phyloP scores from a whole-genome alignment of 2,329 filamentous ascomycete species.

The Setomelanomma holmii region DNA sequence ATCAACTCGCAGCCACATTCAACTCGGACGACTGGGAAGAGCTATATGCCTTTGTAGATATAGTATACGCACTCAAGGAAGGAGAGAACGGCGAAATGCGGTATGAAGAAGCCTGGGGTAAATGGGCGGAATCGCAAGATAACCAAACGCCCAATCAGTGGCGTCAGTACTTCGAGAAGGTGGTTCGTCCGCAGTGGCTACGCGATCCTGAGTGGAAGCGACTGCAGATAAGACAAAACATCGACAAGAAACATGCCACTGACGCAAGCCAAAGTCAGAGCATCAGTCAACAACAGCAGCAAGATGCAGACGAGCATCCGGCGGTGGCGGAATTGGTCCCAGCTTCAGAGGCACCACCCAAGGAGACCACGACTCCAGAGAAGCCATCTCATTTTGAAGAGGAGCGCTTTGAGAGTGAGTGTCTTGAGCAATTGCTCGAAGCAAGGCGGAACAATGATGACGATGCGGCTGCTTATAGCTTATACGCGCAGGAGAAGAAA shows the following conservation, averaged over 20 bases:
- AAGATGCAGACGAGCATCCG: not conserved
- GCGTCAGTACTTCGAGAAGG: constrained; percentile 45
- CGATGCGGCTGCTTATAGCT: constrained; percentile 21
- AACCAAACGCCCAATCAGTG: constrained; percentile 39
- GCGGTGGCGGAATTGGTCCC: not conserved
- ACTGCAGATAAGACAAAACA: constrained; percentile 24
- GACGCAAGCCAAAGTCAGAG: constrained; percentile 11
- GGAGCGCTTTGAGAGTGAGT: constrained; percentile 12
- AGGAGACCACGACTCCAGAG: not conserved
- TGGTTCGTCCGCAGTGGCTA: constrained; percentile 41
- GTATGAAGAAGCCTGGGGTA: constrained; percentile 33
- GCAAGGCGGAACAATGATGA: constrained; percentile 8
- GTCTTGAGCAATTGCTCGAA: constrained; percentile 8
- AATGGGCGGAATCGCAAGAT: constrained; percentile 25
- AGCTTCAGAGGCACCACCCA: not conserved
- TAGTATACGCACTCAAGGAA: constrained; percentile 15
- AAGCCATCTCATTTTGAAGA: constrained; percentile 7
- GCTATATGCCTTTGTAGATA: constrained; percentile 37
- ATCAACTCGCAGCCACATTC: constrained; percentile 33
- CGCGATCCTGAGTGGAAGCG: constrained; percentile 33
- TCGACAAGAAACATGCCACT: constrained; percentile 15
- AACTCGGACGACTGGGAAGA: constrained; percentile 37
- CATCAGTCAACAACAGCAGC: constrained; percentile 9
- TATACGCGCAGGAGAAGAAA: constrained; percentile 24
- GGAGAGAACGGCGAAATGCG: no score